These are phyloP conservation scores for Barnettozyma sucrosica DNA, from an alignment of 805 yeast genomes.

Conservation along the genomic window DNA sequence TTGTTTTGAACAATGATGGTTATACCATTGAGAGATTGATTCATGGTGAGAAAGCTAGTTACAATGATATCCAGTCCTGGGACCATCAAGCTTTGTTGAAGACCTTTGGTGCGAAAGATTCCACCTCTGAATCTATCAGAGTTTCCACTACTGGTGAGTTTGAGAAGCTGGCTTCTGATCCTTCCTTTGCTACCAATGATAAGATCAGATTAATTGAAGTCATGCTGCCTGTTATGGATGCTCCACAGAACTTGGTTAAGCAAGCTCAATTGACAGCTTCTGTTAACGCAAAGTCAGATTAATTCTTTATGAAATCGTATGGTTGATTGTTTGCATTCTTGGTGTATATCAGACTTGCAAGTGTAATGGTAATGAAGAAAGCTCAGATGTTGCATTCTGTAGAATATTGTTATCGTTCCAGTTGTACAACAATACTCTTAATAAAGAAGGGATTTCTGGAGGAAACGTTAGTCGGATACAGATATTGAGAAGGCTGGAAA, in stretches of 20 bases:
- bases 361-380: neutral
- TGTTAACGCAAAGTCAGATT: constrained; percentile 29
- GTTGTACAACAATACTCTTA: no score
- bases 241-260: constrained; percentile 57
- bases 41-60: constrained; percentile 60
- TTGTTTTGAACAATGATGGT: constrained; percentile 66
- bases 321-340: neutral
- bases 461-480: no score
- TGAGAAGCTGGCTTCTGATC: constrained; percentile 41
- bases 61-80: constrained; percentile 68
- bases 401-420: no score
- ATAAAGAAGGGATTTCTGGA: no score
- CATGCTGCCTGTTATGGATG: constrained; percentile 65
- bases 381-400: neutral
- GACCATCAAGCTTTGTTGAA: constrained; percentile 52
- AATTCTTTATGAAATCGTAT: neutral
- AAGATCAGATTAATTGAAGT: constrained; percentile 63
- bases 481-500: no score
- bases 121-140: constrained; percentile 46
- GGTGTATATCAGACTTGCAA: neutral
- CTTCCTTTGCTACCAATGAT: constrained; percentile 46
- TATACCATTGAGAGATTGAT: constrained; percentile 72
- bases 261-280: constrained; percentile 61
- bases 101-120: constrained; percentile 38
- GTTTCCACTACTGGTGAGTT: constrained; percentile 55